Percentiles rank a stretch among this genome's conserved stretches.
Conservation (phyloP, 2,329 filamentous ascomycete species). For the Aspergillus fumigatus region DNA sequence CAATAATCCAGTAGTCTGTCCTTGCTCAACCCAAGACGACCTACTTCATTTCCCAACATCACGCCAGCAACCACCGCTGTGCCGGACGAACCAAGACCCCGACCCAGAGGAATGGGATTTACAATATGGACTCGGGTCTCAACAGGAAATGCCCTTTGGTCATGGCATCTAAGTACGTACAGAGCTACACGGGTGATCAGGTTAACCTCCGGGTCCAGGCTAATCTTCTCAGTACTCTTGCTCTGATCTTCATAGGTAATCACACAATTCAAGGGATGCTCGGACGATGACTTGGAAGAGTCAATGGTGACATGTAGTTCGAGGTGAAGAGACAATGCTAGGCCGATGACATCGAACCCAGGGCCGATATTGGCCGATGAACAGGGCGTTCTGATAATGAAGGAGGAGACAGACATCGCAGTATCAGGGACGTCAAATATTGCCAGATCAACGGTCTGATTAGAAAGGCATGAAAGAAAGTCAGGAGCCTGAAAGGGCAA, state of each 20-base stretch:
- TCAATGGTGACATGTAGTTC: conserved; percentile 79
- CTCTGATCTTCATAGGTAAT: conserved; percentile 87
- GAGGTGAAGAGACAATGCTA: conserved; percentile 89
- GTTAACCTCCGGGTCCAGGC: conserved; percentile 78
- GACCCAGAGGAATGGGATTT: conserved; percentile 89
- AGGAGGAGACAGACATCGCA: conserved; percentile 40
- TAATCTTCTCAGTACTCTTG: conserved; percentile 66
- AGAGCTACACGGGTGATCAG: conserved; percentile 90
- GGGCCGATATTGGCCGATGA: conserved; percentile 97
- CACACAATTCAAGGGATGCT: conserved; percentile 59
- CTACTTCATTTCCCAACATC: conserved; percentile 85
- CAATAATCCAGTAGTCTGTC: conserved; percentile 91
- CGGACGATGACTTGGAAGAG: conserved; percentile 41
- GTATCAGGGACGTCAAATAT: not conserved
- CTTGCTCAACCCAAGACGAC: conserved; percentile 69
- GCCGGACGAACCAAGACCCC: conserved; percentile 90
- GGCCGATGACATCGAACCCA: conserved; percentile 92
- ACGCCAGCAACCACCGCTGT: conserved; percentile 94
- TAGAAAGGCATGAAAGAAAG: not conserved
- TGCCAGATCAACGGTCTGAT: not conserved
- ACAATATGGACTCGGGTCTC: conserved; percentile 91
- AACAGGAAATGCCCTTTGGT: conserved; percentile 74
- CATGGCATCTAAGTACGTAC: conserved; percentile 90
- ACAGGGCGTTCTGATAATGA: conserved; percentile 76
- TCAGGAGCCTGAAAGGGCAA: not conserved